phyloP scores from a whole-genome alignment of 305 asterid species.

The Lippia alba region DNA sequence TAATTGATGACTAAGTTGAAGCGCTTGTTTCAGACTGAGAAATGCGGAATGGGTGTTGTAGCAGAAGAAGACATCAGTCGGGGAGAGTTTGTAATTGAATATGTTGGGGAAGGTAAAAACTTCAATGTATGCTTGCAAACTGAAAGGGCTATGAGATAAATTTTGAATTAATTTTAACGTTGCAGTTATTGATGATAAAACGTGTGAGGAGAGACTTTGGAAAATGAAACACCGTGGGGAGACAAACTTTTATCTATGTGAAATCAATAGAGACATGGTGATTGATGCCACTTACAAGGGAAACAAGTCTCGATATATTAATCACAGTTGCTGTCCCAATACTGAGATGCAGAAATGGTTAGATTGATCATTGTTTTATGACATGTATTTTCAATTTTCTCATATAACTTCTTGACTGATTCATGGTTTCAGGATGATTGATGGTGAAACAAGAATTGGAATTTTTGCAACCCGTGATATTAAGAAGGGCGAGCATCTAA shows the following conservation, averaged over 20 bases:
- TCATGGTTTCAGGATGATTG: constrained; percentile 75
- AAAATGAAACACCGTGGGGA: constrained; percentile 94
- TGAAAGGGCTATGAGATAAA: constrained; percentile 24
- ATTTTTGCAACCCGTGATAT: constrained; percentile 89
- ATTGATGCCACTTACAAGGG: constrained; percentile 99
- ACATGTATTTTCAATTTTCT: constrained; percentile 6
- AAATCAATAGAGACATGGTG: constrained; percentile 93
- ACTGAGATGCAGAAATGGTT: constrained; percentile 99
- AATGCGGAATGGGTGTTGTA: constrained; percentile 93
- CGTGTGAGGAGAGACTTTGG: constrained; percentile 98
- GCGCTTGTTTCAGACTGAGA: constrained; percentile 79
- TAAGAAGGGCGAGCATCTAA: constrained; percentile 86
- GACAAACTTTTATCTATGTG: constrained; percentile 92
- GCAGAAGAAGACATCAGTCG: constrained; percentile 89
- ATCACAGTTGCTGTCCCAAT: constrained; percentile 97
- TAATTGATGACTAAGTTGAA: constrained; percentile 22
- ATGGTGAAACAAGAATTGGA: constrained; percentile 95
- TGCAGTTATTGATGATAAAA: constrained; percentile 95
- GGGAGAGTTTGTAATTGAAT: constrained; percentile 93
- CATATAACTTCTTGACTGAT: constrained; percentile 29
- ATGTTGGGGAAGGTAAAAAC: constrained; percentile 93
- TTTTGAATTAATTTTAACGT: constrained; percentile 21
- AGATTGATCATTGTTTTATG: constrained; percentile 32
- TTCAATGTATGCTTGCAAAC: constrained; percentile 17
- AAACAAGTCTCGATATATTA: constrained; percentile 94